Percentiles rank a stretch among this genome's conserved stretches.
These are phyloP conservation scores for Nakaseomyces uthaithaninus DNA, from an alignment of 1,139 yeast genomes.

Conservation along the genomic window DNA sequence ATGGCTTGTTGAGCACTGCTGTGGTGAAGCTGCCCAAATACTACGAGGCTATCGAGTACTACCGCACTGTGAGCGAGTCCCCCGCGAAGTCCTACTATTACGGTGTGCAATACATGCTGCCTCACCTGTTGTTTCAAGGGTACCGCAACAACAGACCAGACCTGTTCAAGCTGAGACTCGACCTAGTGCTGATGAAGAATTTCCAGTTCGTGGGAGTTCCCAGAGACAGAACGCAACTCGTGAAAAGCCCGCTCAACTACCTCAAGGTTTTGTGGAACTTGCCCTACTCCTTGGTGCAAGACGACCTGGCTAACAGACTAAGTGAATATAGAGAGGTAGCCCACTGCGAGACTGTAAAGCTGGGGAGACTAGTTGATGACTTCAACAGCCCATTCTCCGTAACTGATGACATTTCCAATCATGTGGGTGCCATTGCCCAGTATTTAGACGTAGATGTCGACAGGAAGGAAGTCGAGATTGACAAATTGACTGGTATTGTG, in stretches of 20 bases:
- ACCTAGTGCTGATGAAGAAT: constrained; percentile 12
- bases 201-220: constrained; percentile 18
- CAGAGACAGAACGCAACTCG: constrained; percentile 11
- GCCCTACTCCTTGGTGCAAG: constrained; percentile 10
- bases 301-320: constrained; percentile 17
- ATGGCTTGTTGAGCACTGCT: constrained; percentile 16
- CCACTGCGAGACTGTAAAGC: constrained; percentile 13
- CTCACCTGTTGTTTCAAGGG: background rate
- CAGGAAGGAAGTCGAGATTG: background rate
- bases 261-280: background rate
- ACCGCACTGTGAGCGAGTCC: constrained; percentile 21
- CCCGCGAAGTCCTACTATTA: constrained; percentile 28
- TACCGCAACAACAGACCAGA: constrained; percentile 4
- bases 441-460: background rate
- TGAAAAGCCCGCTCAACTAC: background rate
- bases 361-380: constrained; percentile 16
- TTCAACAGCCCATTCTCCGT: constrained; percentile 11
- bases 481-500: background rate
- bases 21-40: constrained; percentile 15
- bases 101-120: constrained; percentile 33
- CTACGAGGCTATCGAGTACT: constrained; percentile 19
- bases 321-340: constrained; percentile 10
- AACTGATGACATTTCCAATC: constrained; percentile 5
- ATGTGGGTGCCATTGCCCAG: background rate
- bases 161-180: background rate